Base-by-base conservation (phyloP, 352 stramenopile genomes). In the Globisporangium okanoganense region DNA sequence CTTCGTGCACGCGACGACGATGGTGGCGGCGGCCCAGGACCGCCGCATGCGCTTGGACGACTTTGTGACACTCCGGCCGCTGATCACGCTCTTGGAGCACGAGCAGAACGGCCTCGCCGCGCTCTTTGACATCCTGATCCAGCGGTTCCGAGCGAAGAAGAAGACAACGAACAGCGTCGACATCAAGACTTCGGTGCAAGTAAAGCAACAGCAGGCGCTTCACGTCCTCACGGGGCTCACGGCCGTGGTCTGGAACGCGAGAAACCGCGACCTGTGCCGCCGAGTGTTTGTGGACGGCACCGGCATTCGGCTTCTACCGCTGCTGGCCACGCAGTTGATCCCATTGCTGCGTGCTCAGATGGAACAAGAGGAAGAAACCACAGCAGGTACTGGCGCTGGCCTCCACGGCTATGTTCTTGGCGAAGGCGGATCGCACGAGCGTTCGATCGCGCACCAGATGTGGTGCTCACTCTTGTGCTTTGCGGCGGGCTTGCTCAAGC, bases 381-480 rank as follows among this genome's bases (percentile, higher is more conserved):
- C 40, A 45, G 16, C 7, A 45, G 16, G 1, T 45, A 9, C 25
- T 0, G 44, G 1, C 3, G 73, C 54, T 14, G 66, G 64, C 1
- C 22, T 73, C n/a, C 75, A 75, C 3, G 78, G 78, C 3, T 88
- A 88, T 43, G 33, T 48, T 6, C 4, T 31, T 14, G 33, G 18
- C 38, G 54, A 58, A 13, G 56, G 29, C 29, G 64, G 67, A 38
- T 51, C 31, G 1, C 36, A 31, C 14, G 64, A 74, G 22, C 73
- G 75, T 4, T 88, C 81, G 0, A 45, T 68, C 9, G 73, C 71
- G 3, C 81, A 90, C 40, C 61, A 65, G n/a, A 78, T 81, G 69
- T 90, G 81, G 81, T 90, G 81, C 35, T 62, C 69, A 40, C 69
- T 81, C 24, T 63, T 90, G 16, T 62, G 78, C 38, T 79, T 85